phyloP scores from a whole-genome alignment of 129 eudicot species.

The Silybum marianum region DNA sequence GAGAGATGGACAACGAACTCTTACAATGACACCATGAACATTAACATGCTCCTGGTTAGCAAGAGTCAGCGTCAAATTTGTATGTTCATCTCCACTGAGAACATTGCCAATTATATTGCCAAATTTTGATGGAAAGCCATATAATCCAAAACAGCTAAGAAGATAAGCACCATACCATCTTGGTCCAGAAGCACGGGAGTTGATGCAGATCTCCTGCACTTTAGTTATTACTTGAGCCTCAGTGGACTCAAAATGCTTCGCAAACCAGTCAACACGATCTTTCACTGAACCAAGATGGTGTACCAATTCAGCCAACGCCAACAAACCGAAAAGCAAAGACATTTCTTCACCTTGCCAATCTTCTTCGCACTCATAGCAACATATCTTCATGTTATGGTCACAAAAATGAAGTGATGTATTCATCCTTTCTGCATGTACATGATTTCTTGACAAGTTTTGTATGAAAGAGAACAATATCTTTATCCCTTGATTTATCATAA shows the following conservation, averaged over 20 bases:
- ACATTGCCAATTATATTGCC: conserved; percentile 55
- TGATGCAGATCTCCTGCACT: conserved; percentile 45
- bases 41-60: conserved; percentile 48
- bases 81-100: conserved; percentile 43
- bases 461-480: conserved; percentile 49
- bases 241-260: conserved; percentile 25
- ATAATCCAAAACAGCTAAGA: conserved; percentile 66
- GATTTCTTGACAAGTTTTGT: conserved; percentile 51
- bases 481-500: conserved; percentile 50
- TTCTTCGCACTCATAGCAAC: conserved; percentile 56
- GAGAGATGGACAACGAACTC: conserved; percentile 70
- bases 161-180: conserved; percentile 69
- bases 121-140: conserved; percentile 68
- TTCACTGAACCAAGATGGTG: conserved; percentile 34
- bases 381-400: conserved; percentile 46
- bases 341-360: conserved; percentile 85
- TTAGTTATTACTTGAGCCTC: conserved; percentile 46
- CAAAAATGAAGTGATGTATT: conserved; percentile 53
- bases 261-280: conserved; percentile 25
- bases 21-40: conserved; percentile 67
- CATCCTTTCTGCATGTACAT: conserved; percentile 40
- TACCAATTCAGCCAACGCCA: conserved; percentile 72
- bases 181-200: conserved; percentile 57
- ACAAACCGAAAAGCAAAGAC: conserved; percentile 54
- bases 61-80: conserved; percentile 62